Conservation (phyloP, 2,329 filamentous ascomycete species). For the Diaporthe caulivora region DNA sequence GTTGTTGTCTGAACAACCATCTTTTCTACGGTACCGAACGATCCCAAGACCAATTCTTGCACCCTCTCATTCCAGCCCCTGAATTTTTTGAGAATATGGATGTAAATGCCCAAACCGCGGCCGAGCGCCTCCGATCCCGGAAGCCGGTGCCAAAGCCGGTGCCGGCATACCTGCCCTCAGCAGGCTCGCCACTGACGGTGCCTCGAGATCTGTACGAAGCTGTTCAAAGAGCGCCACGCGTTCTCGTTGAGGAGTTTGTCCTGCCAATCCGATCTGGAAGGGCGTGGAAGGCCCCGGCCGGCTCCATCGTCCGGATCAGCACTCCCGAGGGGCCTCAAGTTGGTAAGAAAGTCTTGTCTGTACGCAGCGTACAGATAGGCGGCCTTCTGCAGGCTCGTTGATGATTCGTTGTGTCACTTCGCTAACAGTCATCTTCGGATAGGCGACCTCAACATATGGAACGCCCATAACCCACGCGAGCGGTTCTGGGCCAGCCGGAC, state of each 20-base stretch:
- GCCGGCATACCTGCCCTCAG: slow-evolving; percentile 61
- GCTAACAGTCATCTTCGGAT: not conserved
- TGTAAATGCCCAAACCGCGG: slow-evolving; percentile 48
- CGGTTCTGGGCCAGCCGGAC: slow-evolving; percentile 86
- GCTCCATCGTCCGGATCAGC: slow-evolving; percentile 77
- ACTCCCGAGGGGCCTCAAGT: slow-evolving; percentile 85
- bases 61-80: not conserved
- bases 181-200: slow-evolving; percentile 58
- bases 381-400: too few species aligned
- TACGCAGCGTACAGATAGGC: too few species aligned
- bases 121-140: slow-evolving; percentile 55
- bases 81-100: not conserved
- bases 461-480: slow-evolving; percentile 80
- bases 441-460: slow-evolving; percentile 88
- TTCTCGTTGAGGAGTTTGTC: slow-evolving; percentile 64
- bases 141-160: slow-evolving; percentile 60
- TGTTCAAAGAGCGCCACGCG: slow-evolving; percentile 64
- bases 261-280: slow-evolving; percentile 80
- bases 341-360: slow-evolving; percentile 49
- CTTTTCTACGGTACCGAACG: not conserved
- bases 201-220: slow-evolving; percentile 68
- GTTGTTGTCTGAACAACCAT: not conserved
- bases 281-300: slow-evolving; percentile 78
- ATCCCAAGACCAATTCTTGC: not conserved
- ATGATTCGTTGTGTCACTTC: not conserved